Evolutionary conservation across 2,329 filamentous ascomycete species (phyloP), one percentile per base, ranked within the genome.

Genomic region (Iodosphaeria phyllophila): DNA sequence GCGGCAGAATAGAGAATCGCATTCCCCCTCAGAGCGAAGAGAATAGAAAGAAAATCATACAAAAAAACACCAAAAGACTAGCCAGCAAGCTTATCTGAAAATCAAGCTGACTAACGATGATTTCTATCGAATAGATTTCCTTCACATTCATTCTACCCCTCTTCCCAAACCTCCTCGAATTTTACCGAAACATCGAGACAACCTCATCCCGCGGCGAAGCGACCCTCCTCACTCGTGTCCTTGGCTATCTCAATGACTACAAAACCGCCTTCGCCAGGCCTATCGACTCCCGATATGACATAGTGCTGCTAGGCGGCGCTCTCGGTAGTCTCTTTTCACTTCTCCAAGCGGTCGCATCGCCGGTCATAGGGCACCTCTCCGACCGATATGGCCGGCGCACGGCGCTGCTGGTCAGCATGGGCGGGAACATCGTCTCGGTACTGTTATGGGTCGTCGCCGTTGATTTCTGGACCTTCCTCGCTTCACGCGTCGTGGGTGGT

Each of bases 111-210:
- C 25, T 25, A 24, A 15, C 16, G 25, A 16, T 20, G 26, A 23
- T n/a, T 29, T 27, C 27, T 37, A 29, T 27, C 22, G 22, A 16
- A 29, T 24, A 93, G 86, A 80, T 95, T 42, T 93, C 86, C 28
- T 98, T 98, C 50, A 98, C 89, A 16, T 93, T 98, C 47, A 95
- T 95, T 45, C 74, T 98, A 6, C 89, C 89, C 0, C 69, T 98
- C 18, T 98, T 95, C 47, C 89, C 84, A 6, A 84, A 83, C 30
- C 74, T 98, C 22, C 75, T 95, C 50, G 77, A 91, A 41, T 95
- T 93, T 64, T 98, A 95, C 57, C 79, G 82, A 52, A 74, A 80
- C 44, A 70, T 73, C 50, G 84, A 93, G 51, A n/a, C n/a, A n/a
- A 64, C 64, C 20, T 41, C 52, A 20, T 45, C 49, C 9, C 39